These are phyloP conservation scores for Dissoconium aciculare DNA, from an alignment of 2,329 filamentous ascomycete species.

Conservation along the genomic window DNA sequence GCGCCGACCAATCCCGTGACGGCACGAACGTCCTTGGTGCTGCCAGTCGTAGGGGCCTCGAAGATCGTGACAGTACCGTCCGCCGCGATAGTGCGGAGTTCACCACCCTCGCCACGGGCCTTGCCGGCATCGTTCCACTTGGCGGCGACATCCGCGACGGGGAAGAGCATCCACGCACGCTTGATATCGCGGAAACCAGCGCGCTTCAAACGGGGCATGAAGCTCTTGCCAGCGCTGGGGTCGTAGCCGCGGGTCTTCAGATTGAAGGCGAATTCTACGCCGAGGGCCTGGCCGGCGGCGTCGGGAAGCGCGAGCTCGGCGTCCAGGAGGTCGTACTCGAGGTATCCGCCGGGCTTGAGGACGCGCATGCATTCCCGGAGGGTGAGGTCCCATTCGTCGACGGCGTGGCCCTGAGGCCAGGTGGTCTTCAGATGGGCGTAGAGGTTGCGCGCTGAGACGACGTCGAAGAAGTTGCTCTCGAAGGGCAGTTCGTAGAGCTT, in stretches of 20 bases:
- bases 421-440: slow-evolving; percentile 64
- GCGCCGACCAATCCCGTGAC: slow-evolving; percentile 71
- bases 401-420: slow-evolving; percentile 34
- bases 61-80: slow-evolving; percentile 18
- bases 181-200: slow-evolving; percentile 69
- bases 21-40: slow-evolving; percentile 23
- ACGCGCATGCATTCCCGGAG: slow-evolving; percentile 77
- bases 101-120: slow-evolving; percentile 4
- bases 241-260: slow-evolving; percentile 86
- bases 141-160: slow-evolving; percentile 44
- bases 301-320: slow-evolving; percentile 79
- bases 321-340: slow-evolving; percentile 84
- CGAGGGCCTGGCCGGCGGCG: slow-evolving; percentile 62
- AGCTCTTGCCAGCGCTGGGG: slow-evolving; percentile 64
- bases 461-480: slow-evolving; percentile 70
- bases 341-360: slow-evolving; percentile 79
- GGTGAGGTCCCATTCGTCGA: slow-evolving; percentile 76
- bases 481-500: slow-evolving; percentile 73
- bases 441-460: slow-evolving; percentile 77
- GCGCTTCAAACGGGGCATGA: slow-evolving; percentile 56
- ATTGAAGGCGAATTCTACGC: slow-evolving; percentile 81
- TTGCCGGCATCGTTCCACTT: slow-evolving; percentile 23
- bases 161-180: slow-evolving; percentile 77
- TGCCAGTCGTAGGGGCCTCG: slow-evolving; percentile 22
- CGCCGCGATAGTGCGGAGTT: slow-evolving; percentile 25